These are phyloP conservation scores for Thelonectria rubi DNA, from an alignment of 2,329 filamentous ascomycete species.

Conservation along the genomic window DNA sequence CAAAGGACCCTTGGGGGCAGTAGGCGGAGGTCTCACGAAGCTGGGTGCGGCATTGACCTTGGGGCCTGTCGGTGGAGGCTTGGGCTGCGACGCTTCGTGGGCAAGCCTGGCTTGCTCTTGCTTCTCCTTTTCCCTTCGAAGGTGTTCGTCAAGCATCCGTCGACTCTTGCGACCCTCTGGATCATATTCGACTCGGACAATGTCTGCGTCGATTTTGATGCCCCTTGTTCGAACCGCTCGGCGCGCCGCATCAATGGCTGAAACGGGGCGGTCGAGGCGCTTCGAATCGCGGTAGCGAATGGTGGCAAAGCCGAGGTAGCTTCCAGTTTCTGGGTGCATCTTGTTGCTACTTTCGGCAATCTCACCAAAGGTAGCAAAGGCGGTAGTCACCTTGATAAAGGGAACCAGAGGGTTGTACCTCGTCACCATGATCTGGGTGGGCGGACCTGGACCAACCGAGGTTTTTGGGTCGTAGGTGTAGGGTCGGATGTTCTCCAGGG, in stretches of 20 bases:
- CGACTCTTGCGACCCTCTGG: slow-evolving; percentile 85
- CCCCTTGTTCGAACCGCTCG: slow-evolving; percentile 80
- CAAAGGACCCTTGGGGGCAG: slow-evolving; percentile 86
- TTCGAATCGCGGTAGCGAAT: slow-evolving; percentile 85
- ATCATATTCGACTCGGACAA: slow-evolving; percentile 87
- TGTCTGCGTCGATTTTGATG: slow-evolving; percentile 79
- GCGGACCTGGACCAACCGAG: slow-evolving; percentile 87
- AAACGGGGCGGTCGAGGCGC: slow-evolving; percentile 56
- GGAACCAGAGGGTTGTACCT: slow-evolving; percentile 93
- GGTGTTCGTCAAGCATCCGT: slow-evolving; percentile 77
- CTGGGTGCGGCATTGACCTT: slow-evolving; percentile 43
- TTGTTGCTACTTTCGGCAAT: slow-evolving; percentile 93
- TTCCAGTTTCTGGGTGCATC: slow-evolving; percentile 93
- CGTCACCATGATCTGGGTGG: slow-evolving; percentile 90
- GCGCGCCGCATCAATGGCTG: slow-evolving; percentile 83
- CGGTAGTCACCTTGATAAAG: slow-evolving; percentile 77
- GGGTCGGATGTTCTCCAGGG: slow-evolving; percentile 81
- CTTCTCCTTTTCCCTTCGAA: slow-evolving; percentile 74
- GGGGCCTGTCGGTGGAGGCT: slow-evolving; percentile 51
- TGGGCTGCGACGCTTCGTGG: slow-evolving; percentile 44
- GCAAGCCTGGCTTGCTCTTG: slow-evolving; percentile 52
- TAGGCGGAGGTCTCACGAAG: slow-evolving; percentile 70
- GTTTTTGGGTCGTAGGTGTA: slow-evolving; percentile 84
- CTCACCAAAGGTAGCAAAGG: slow-evolving; percentile 84
- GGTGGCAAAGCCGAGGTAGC: slow-evolving; percentile 91